phyloP scores from a whole-genome alignment of 108 stramenopile species.

The Nitzschia inconspicua region DNA sequence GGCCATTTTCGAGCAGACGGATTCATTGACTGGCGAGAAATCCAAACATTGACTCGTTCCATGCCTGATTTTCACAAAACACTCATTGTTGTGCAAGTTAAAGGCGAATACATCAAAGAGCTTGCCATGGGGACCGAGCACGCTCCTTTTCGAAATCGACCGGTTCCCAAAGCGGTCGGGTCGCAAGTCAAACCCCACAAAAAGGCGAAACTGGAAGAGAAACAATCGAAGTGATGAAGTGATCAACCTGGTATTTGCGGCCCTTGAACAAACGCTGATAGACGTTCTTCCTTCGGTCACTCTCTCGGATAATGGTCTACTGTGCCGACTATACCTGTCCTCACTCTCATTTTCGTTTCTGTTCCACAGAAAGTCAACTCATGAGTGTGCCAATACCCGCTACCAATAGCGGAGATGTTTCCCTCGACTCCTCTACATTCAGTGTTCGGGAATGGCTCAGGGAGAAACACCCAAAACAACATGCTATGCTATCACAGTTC shows the following conservation, averaged over 20 bases:
- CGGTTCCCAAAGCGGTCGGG: slow-evolving; percentile 51
- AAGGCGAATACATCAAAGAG: slow-evolving; percentile 41
- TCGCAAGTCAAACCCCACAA: slow-evolving; percentile 44
- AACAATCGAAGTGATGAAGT: too few species aligned
- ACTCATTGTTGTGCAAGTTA: slow-evolving; percentile 61
- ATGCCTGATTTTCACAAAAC: slow-evolving; percentile 88
- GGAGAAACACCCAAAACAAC: slow-evolving; percentile 7
- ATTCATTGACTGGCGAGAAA: slow-evolving; percentile 66
- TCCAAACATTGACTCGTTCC: slow-evolving; percentile 75
- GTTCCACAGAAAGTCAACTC: not conserved
- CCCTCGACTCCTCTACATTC: too few species aligned
- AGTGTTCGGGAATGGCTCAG: slow-evolving; percentile 15
- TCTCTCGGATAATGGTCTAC: too few species aligned
- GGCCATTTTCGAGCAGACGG: slow-evolving; percentile 31
- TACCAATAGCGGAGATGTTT: too few species aligned
- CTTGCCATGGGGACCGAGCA: slow-evolving; percentile 83
- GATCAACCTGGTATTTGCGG: too few species aligned
- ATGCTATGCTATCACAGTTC: slow-evolving; percentile 65
- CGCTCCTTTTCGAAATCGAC: slow-evolving; percentile 82
- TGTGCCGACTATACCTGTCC: too few species aligned
- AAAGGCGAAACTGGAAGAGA: too few species aligned
- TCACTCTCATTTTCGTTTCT: not conserved
- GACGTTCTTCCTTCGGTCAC: not conserved
- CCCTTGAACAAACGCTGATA: not conserved
- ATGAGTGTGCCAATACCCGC: too few species aligned